Percentiles rank a stretch among this genome's conserved stretches.
Evolutionary conservation across 23 red algal species (phyloP).

Genomic region (Rhodosorus marinus): DNA sequence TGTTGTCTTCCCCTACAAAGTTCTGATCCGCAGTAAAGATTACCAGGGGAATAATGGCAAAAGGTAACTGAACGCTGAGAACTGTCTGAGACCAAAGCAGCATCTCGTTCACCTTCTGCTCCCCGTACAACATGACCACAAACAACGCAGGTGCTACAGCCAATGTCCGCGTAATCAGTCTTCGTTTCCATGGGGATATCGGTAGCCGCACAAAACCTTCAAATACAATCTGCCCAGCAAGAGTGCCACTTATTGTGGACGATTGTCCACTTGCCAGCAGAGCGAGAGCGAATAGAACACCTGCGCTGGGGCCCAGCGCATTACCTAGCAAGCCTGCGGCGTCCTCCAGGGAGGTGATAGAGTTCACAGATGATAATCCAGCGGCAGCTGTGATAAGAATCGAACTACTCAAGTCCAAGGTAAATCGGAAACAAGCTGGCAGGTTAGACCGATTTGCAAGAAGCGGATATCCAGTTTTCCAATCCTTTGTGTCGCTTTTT

Average conservation of each 20-base stretch:
- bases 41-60: constrained; percentile 29
- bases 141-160: constrained; percentile 4
- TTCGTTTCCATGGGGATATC: constrained; percentile 18
- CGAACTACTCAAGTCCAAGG: too few species aligned
- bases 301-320: constrained; percentile 7
- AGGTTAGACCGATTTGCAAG: too few species aligned
- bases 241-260: constrained; percentile 9
- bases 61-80: constrained; percentile 15
- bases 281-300: constrained; percentile 16
- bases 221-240: constrained; percentile 30
- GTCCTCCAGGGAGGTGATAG: constrained; percentile 73
- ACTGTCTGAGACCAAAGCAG: constrained; percentile 25
- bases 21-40: too few species aligned
- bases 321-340: constrained; percentile 53
- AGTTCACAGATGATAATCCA: too few species aligned
- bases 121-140: constrained; percentile 8
- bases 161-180: constrained; percentile 11
- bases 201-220: constrained; percentile 39
- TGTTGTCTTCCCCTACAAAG: too few species aligned
- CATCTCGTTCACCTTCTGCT: constrained; percentile 12
- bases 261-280: constrained; percentile 17
- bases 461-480: too few species aligned
- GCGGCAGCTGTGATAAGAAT: too few species aligned
- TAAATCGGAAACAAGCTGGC: constrained; percentile 5
- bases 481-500: constrained; percentile 12